Conservation (phyloP, 1,139 yeast genomes). For the Yamadazyma dushanensis region DNA sequence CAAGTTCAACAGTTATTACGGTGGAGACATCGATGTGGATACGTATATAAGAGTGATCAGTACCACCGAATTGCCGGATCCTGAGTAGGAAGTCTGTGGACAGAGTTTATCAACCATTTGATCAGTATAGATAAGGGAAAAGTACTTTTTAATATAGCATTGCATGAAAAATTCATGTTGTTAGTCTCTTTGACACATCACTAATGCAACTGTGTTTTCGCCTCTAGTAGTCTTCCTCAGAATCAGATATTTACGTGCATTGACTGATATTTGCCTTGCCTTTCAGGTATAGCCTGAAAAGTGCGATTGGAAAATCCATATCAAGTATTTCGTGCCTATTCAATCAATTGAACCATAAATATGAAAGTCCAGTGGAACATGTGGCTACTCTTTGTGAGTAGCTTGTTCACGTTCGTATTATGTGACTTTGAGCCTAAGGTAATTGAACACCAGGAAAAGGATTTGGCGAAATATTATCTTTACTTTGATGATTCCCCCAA, state of each 20-base stretch:
- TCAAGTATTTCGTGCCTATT: too few species aligned
- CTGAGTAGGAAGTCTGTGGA: background rate
- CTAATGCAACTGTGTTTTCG: too few species aligned
- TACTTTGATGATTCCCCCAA: slow-evolving; percentile 61
- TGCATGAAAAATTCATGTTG: too few species aligned
- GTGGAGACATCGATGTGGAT: slow-evolving; percentile 23
- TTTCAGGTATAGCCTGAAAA: too few species aligned
- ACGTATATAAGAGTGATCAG: slow-evolving; percentile 18
- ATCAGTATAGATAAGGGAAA: too few species aligned
- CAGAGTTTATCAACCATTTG: too few species aligned
- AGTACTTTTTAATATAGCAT: too few species aligned
- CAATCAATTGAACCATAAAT: background rate
- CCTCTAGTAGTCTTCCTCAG: too few species aligned
- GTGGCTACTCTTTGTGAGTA: slow-evolving; percentile 2
- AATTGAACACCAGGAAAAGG: slow-evolving; percentile 12
- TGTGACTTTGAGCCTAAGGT: slow-evolving; percentile 23
- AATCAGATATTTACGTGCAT: too few species aligned
- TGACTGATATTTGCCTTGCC: too few species aligned
- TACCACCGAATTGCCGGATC: background rate
- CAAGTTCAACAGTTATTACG: slow-evolving; percentile 25
- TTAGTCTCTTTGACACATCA: too few species aligned
- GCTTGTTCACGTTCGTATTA: slow-evolving; percentile 1
- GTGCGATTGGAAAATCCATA: too few species aligned
- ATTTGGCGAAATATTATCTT: slow-evolving; percentile 20
- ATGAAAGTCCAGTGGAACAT: background rate